phyloP scores from a whole-genome alignment of 129 eudicot genomes.

The Logfia minima region DNA sequence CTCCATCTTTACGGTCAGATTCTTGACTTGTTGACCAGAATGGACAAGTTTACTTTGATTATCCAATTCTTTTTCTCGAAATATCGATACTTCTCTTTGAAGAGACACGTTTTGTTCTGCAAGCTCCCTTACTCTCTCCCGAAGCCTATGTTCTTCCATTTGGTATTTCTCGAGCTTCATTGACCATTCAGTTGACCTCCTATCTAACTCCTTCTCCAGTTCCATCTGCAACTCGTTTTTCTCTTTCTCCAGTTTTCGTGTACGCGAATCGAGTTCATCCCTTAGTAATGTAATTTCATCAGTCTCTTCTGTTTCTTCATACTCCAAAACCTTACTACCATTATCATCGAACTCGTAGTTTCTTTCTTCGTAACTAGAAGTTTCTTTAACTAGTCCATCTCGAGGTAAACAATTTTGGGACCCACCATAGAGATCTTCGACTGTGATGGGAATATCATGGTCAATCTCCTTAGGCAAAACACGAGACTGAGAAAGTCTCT shows the following conservation, averaged over 20 bases:
- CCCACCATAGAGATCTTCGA: slow-evolving; percentile 73
- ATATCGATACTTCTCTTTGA: slow-evolving; percentile 80
- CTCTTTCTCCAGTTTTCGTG: slow-evolving; percentile 71
- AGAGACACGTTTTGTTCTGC: slow-evolving; percentile 95
- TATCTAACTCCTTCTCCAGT: slow-evolving; percentile 79
- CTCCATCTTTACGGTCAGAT: slow-evolving; percentile 48
- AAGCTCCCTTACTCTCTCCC: slow-evolving; percentile 90
- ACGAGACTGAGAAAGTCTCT: slow-evolving; percentile 82
- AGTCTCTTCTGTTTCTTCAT: slow-evolving; percentile 39
- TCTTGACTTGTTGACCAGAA: slow-evolving; percentile 62
- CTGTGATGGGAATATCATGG: slow-evolving; percentile 68
- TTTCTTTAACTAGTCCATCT: slow-evolving; percentile 44
- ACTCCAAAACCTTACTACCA: slow-evolving; percentile 20
- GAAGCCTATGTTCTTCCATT: slow-evolving; percentile 84
- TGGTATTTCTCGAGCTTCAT: slow-evolving; percentile 77
- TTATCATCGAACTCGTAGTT: slow-evolving; percentile 28
- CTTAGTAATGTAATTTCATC: slow-evolving; percentile 47
- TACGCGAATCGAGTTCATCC: slow-evolving; percentile 49
- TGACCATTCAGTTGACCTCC: slow-evolving; percentile 94
- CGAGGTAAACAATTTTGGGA: slow-evolving; percentile 37
- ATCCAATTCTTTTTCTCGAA: slow-evolving; percentile 64
- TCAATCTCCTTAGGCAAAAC: slow-evolving; percentile 50
- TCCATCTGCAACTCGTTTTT: slow-evolving; percentile 66
- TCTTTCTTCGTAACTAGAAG: slow-evolving; percentile 30
- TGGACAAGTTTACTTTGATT: slow-evolving; percentile 39